Conservation (phyloP, 805 yeast genomes). For the Spathaspora passalidarum region DNA sequence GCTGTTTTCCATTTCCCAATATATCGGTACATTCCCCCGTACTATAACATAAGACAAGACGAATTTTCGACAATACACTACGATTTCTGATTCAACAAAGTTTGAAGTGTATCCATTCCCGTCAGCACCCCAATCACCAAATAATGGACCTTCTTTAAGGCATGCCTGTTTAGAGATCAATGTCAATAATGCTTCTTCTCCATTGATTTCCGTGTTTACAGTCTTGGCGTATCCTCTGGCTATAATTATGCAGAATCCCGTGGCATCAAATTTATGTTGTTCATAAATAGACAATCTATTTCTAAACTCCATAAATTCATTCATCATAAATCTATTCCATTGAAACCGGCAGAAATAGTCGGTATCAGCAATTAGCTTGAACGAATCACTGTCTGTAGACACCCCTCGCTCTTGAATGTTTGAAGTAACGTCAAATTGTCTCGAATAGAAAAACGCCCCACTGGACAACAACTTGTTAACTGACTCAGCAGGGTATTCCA, state of each 20-base stretch:
- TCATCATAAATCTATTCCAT: slow-evolving; percentile 51
- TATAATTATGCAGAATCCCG: slow-evolving; percentile 46
- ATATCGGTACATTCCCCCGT: slow-evolving; percentile 54
- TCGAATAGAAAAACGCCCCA: slow-evolving; percentile 49
- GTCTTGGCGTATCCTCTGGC: slow-evolving; percentile 53
- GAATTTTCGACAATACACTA: slow-evolving; percentile 39
- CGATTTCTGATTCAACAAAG: slow-evolving; percentile 50
- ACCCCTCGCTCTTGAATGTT: slow-evolving; percentile 45
- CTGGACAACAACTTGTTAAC: slow-evolving; percentile 42
- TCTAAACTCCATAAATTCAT: slow-evolving; percentile 46
- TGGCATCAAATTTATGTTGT: slow-evolving; percentile 38
- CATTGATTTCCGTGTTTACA: slow-evolving; percentile 31
- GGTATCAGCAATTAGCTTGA: slow-evolving; percentile 28
- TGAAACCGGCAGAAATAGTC: slow-evolving; percentile 45
- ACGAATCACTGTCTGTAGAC: slow-evolving; percentile 10
- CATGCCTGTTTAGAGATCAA: slow-evolving; percentile 53
- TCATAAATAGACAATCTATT: slow-evolving; percentile 41
- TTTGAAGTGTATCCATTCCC: slow-evolving; percentile 54
- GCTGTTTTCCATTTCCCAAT: slow-evolving; percentile 50
- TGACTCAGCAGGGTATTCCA: slow-evolving; percentile 41
- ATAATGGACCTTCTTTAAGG: slow-evolving; percentile 44
- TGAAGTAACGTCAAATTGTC: slow-evolving; percentile 44
- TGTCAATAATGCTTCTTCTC: slow-evolving; percentile 41
- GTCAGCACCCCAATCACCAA: slow-evolving; percentile 59
- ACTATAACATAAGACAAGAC: slow-evolving; percentile 45